Conservation (phyloP, 1,284 basidiomycete species). For the Pulchroboletus neoregius region DNA sequence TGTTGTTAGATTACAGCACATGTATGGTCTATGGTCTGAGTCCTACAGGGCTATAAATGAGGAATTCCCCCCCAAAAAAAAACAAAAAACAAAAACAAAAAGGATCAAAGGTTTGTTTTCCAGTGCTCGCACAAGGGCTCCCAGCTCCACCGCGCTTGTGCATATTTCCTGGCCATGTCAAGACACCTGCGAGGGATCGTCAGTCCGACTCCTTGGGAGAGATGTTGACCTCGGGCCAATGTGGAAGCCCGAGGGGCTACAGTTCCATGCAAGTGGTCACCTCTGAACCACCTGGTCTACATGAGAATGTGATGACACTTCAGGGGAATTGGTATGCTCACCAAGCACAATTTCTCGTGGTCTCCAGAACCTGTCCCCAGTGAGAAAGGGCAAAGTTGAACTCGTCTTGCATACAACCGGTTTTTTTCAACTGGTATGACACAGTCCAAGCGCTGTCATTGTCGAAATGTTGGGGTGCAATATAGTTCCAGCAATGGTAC, state of each 20-base stretch:
- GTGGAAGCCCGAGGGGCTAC: conserved; percentile 9
- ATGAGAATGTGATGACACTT: neutral
- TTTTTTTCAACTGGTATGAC: conserved; percentile 8
- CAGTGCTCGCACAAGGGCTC: neutral
- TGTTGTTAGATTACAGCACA: no score
- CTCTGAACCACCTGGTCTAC: conserved; percentile 13
- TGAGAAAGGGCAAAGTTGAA: conserved; percentile 12
- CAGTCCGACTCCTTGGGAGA: conserved; percentile 7
- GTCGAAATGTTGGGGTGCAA: conserved; percentile 7
- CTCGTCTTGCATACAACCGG: neutral
- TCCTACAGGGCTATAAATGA: no score
- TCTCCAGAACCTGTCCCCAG: conserved; percentile 7
- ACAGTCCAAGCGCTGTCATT: conserved; percentile 4
- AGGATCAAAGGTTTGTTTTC: neutral
- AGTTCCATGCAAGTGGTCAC: conserved; percentile 8
- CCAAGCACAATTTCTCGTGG: conserved; percentile 5
- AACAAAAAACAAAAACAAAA: no score
- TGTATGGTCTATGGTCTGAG: no score
- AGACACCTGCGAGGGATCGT: neutral
- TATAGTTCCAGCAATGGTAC: conserved; percentile 14
- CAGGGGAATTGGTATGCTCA: neutral
- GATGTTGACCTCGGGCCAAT: neutral
- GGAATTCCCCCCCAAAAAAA: no score
- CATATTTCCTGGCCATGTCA: conserved; percentile 7
- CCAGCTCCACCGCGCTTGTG: conserved; percentile 9